Evolutionary conservation across 768 basidiomycete genomes (phyloP).

Genomic region (Lentinula edodes): DNA sequence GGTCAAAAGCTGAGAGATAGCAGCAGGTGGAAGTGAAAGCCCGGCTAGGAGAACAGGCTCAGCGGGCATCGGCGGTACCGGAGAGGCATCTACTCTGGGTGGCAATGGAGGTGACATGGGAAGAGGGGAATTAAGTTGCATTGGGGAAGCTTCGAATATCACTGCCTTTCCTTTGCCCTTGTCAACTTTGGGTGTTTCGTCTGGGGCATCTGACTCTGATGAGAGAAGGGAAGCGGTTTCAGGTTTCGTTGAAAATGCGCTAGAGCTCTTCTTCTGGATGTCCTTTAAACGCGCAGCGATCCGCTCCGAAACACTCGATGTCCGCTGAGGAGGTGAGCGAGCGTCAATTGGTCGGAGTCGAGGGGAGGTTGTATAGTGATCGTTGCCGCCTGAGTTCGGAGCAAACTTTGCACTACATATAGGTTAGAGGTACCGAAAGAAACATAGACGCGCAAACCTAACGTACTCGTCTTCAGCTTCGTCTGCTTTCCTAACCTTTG

Average conservation of each 20-base stretch:
- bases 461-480: slow-evolving; percentile 93
- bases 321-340: slow-evolving; percentile 48
- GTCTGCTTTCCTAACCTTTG: slow-evolving; percentile 79
- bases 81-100: slow-evolving; percentile 35
- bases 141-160: slow-evolving; percentile 24
- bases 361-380: slow-evolving; percentile 82
- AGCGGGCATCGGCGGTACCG: slow-evolving; percentile 35
- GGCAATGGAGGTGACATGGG: slow-evolving; percentile 59
- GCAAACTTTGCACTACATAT: slow-evolving; percentile 76
- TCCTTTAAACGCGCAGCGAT: slow-evolving; percentile 80
- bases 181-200: slow-evolving; percentile 53
- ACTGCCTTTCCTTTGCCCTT: slow-evolving; percentile 76
- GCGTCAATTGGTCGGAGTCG: slow-evolving; percentile 54
- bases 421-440: not conserved
- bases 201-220: slow-evolving; percentile 24
- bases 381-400: slow-evolving; percentile 53
- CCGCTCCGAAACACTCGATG: slow-evolving; percentile 81
- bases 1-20: slow-evolving; percentile 63
- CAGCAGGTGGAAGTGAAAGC: slow-evolving; percentile 56
- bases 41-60: slow-evolving; percentile 69
- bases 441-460: not conserved
- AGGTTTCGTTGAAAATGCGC: slow-evolving; percentile 14
- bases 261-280: slow-evolving; percentile 53
- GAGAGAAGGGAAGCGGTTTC: slow-evolving; percentile 8
- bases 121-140: slow-evolving; percentile 46